Evolutionary conservation across 139 green algal genomes (phyloP), one percentile per base, ranked within the genome.

Genomic region (Haematococcus sp.): DNA sequence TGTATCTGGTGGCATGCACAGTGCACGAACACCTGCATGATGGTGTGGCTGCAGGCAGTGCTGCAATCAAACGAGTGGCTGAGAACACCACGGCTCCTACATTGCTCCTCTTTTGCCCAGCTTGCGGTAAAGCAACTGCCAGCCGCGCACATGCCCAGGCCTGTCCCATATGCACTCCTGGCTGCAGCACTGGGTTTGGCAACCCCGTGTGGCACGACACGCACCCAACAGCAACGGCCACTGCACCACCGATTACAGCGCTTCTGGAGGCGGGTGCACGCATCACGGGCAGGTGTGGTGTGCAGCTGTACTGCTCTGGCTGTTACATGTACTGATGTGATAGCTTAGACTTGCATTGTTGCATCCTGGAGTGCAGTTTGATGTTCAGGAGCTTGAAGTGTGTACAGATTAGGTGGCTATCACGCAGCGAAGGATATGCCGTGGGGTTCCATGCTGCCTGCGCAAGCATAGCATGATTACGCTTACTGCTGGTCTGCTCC

Each of bases 121-220:
- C 20, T 55, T 35, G 1, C 35, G 25, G 5, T 58, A 25, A 13
- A 3, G 2, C 11, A 19, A 20, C 31, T 23, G 64, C 83, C 23
- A 85, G 86, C 0, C 70, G 88, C 11, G 20, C 3, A 54, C 31
- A 68, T 3, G 32, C 31, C 17, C 9, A 20, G 61, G 31, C 40
- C 5, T 19, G 33, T 3, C 58, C 25, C 27, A 17, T 40, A 40
- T 35, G 4, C 56, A 5, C 31, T 52, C 23, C 3, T 52, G 2
- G 9, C 9, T 52, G 32, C 61, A 70, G 75, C 5, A 96, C 90
- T 19, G 88, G 86, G 1, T 94, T 91, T 67, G 94, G 94, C 63
- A 90, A 88, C 64, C 94, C 94, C 0, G 66, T 64, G 0, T 98
- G 94, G 92, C 75, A 81, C 0, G 78, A 74, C 1, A 94, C 88